A percentile compares a stretch with the other conserved stretches of the same genome.
These are phyloP conservation scores for Cryptosporidium muris DNA, from an alignment of 169 alveolate species.

Conservation along the genomic window DNA sequence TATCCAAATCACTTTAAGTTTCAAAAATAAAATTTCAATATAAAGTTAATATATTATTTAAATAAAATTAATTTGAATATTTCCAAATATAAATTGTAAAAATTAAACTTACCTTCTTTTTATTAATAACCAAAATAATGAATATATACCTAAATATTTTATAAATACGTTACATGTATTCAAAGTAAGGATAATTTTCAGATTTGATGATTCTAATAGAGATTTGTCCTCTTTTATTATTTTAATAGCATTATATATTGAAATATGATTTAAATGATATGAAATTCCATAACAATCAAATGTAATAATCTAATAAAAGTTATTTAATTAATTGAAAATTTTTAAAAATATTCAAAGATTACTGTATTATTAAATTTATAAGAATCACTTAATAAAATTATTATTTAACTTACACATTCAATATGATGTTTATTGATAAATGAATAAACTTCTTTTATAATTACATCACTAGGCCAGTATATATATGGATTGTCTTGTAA, in stretches of 20 bases:
- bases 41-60: background rate
- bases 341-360: background rate
- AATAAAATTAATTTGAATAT: background rate
- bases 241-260: constrained; percentile 31
- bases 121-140: constrained; percentile 17
- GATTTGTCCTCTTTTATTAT: background rate
- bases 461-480: constrained; percentile 13
- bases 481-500: constrained; percentile 49
- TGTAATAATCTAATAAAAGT: constrained; percentile 17
- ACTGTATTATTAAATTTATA: background rate
- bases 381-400: background rate
- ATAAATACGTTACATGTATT: constrained; percentile 17
- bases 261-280: constrained; percentile 46
- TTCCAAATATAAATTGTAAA: background rate
- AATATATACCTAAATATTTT: constrained; percentile 39
- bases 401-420: constrained; percentile 39
- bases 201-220: constrained; percentile 18
- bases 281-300: constrained; percentile 62
- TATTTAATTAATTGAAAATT: background rate
- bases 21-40: background rate
- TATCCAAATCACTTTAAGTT: background rate
- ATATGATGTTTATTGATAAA: constrained; percentile 16
- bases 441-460: constrained; percentile 34
- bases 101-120: constrained; percentile 6
- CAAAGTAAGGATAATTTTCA: constrained; percentile 2